Percentiles rank a stretch among this genome's conserved stretches.
phyloP scores from a whole-genome alignment of 768 basidiomycete genomes.

The Serendipita indica region DNA sequence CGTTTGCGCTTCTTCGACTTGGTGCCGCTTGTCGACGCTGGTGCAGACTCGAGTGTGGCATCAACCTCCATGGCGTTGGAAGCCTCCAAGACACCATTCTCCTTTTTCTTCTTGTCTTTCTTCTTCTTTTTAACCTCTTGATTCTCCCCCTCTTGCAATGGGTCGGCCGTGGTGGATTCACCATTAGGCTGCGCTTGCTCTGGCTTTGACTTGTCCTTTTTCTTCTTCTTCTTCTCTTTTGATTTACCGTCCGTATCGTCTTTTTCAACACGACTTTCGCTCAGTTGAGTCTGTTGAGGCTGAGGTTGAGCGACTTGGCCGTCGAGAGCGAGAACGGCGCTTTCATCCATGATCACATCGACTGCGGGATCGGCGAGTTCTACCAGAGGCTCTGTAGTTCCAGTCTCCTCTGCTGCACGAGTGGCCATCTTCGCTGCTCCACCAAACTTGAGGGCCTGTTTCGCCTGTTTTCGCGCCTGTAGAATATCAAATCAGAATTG shows the following conservation, averaged over 20 bases:
- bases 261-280: too few relatives aligned
- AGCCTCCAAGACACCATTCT: neutral
- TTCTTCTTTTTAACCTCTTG: neutral
- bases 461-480: neutral
- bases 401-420: neutral
- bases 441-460: too few relatives aligned
- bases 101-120: neutral
- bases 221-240: neutral
- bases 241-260: too few relatives aligned
- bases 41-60: neutral
- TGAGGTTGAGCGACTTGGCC: neutral
- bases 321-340: neutral
- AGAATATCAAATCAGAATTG: neutral
- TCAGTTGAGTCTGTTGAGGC: neutral
- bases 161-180: neutral
- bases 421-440: neutral
- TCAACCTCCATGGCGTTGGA: neutral
- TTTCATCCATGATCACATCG: neutral
- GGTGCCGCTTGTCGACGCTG: neutral
- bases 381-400: neutral
- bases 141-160: neutral
- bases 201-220: neutral
- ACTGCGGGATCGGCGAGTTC: neutral
- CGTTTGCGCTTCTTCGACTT: slow-evolving; percentile 8
- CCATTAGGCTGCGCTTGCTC: neutral